Evolutionary conservation across 345 rosid genomes (phyloP).

Genomic region (Eucalyptus sideroxylon): DNA sequence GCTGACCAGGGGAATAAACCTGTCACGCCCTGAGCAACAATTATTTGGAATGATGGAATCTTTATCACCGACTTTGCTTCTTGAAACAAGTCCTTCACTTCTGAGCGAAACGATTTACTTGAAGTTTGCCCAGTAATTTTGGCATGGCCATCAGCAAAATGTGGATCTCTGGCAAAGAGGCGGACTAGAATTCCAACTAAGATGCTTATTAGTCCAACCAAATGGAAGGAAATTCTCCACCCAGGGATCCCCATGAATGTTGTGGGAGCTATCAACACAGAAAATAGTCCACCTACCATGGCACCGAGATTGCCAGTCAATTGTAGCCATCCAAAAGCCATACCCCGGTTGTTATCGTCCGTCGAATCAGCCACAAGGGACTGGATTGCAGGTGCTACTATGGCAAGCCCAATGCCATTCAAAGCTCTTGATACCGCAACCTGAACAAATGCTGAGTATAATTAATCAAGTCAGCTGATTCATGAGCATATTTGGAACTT

Average conservation of each 20-base stretch:
- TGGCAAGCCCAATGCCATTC: conserved; percentile 81
- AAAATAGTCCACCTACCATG: conserved; percentile 11
- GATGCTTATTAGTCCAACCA: conserved; percentile 67
- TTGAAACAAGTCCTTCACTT: conserved; percentile 36
- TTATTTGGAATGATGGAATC: conserved; percentile 53
- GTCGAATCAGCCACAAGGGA: conserved; percentile 92
- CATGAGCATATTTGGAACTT: neutral
- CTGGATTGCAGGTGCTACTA: conserved; percentile 79
- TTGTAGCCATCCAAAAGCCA: conserved; percentile 87
- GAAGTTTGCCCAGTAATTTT: conserved; percentile 9
- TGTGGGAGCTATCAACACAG: conserved; percentile 47
- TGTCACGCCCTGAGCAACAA: conserved; percentile 2
- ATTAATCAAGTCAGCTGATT: neutral
- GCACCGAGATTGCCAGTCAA: conserved; percentile 75
- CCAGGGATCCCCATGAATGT: conserved; percentile 75
- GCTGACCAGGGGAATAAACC: conserved; percentile 96
- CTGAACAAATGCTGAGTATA: conserved; percentile 14
- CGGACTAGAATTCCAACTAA: conserved; percentile 56
- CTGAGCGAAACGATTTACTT: conserved; percentile 31
- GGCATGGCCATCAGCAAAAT: conserved; percentile 14
- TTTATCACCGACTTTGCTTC: conserved; percentile 55
- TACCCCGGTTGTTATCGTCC: conserved; percentile 58
- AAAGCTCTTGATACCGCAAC: conserved; percentile 81
- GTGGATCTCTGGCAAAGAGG: conserved; percentile 69
- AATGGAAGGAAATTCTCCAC: conserved; percentile 80